Base-by-base conservation (phyloP, 2,329 filamentous ascomycete genomes). In the Aspergillus carbonarius region DNA sequence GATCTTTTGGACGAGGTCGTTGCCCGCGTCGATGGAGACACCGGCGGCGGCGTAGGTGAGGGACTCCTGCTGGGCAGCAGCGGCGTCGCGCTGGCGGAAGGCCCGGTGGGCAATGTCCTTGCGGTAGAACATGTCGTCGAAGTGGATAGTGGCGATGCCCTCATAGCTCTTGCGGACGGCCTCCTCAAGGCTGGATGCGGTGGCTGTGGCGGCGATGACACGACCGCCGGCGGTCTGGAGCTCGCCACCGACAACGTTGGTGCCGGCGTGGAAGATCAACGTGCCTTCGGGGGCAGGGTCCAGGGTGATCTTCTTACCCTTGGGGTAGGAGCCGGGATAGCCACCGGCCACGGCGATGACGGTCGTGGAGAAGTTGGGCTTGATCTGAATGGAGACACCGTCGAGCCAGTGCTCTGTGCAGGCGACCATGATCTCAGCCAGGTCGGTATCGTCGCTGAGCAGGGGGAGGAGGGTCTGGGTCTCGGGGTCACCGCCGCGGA, bases 1-100 rank as follows among this genome's bases (percentile, higher is more conserved):
- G 82, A 99, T 99, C 66, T 88, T 87, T 72, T 93, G 85, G 47
- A 99, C 93, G 47, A 99, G 90, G 62, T 91, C 85, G 73, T 99
- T 99, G 25, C 95, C 95, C 6, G 91, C 91, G 64, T 96, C 92
- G 62, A 99, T 96, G 67, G 91, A 95, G 20, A 99, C 95, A 58
- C 95, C 95, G 1, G 95, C 92, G 52, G 91, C 86, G 8, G 93
- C 95, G 72, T 99, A 99, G 7, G 95, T 98, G 73, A 99, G 83
- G 54, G 72, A 71, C 49, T 73, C 64, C 37, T 63, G 57, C 30
- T 59, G 56, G 46, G 61, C 59, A 13, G 63, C 46, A 49, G 64
- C 64, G 49, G 66, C 58, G 52, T 69, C 65, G n/a, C 68, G 69
- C 52, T 73, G 70, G 44, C 72, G 71, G 70, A 80, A 80, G 13